phyloP scores from a whole-genome alignment of 768 basidiomycete genomes.

The Crassisporium funariophilum region DNA sequence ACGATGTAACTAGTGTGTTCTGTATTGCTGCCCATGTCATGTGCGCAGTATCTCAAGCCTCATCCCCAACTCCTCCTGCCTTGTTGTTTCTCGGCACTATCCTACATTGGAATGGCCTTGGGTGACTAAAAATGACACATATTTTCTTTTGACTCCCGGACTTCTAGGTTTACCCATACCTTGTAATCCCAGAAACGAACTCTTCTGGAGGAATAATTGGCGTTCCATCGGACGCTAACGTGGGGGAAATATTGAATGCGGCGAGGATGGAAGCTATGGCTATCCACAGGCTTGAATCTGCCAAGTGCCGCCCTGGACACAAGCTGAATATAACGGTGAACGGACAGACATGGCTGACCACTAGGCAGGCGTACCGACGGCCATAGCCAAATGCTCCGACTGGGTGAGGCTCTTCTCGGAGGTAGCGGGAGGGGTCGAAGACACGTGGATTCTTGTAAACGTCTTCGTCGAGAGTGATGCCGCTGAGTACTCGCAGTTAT shows the following conservation, averaged over 20 bases:
- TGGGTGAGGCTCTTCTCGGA: conserved; percentile 28
- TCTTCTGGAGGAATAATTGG: conserved; percentile 34
- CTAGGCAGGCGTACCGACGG: conserved; percentile 17
- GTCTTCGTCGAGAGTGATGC: conserved; percentile 26
- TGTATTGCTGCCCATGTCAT: no score
- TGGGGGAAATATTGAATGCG: conserved; percentile 26
- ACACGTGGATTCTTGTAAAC: conserved; percentile 24
- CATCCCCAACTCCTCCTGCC: no score
- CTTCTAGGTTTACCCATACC: conserved; percentile 19
- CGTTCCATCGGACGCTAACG: conserved; percentile 13
- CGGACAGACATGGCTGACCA: background rate
- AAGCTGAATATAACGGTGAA: conserved; percentile 13
- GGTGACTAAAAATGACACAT: conserved; percentile 19
- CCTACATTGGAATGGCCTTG: conserved; percentile 27
- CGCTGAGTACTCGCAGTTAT: conserved; percentile 20
- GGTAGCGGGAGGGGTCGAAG: conserved; percentile 29
- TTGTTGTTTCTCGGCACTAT: conserved; percentile 22
- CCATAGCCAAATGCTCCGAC: conserved; percentile 30
- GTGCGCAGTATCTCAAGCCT: no score
- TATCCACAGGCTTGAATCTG: conserved; percentile 41
- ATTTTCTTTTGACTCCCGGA: no score
- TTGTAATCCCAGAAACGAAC: conserved; percentile 35
- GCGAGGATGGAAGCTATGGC: conserved; percentile 30
- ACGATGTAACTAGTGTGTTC: no score
- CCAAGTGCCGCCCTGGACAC: conserved; percentile 46